Base-by-base conservation (phyloP, 441 rosid species). In the Populus hybrid region DNA sequence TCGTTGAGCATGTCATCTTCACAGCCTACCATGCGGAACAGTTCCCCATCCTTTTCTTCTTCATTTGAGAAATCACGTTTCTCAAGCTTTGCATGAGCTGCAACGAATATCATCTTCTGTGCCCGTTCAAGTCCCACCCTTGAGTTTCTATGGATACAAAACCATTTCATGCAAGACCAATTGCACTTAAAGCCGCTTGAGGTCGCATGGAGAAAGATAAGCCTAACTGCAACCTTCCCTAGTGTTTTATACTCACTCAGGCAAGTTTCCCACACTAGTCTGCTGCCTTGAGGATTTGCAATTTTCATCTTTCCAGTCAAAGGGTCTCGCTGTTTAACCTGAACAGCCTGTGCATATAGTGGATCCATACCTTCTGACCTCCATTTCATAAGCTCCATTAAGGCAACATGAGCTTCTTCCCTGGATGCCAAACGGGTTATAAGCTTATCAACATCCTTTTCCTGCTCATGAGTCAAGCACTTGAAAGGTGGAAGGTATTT, bases 331-430 rank as follows among this genome's bases (percentile, higher is more conserved):
- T 94, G 94, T 81, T 88, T 95, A 88, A 95, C 89, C 79, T 95
- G 99, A 74, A 95, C 99, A 21, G 99, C 99, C 61, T 83, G 86
- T 20, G 99, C 99, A 73, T 95, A 95, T 26, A 93, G 87, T 0
- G 99, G 95, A 80, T 95, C 97, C 50, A 95, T 89, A 46, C 99
- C 99, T 87, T 89, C 93, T 24, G 97, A 84, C 83, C 98, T 87
- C 99, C 99, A 95, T 84, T 95, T 95, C 97, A 95, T 92, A 72
- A 95, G 95, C 71, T 95, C 99, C 98, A 95, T 94, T 50, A 92
- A 78, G 1, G 95, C 99, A 77, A 95, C 87, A 81, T 94, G 98
- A 67, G 99, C 97, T 78, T 95, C 99, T 63, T 95, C 99, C 79
- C 89, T 82, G 10, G 94, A 86, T 69, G 92, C 99, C 67, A 95